Conservation (phyloP, 148 eudicot species). For the Rhododendron kiyosumense region DNA sequence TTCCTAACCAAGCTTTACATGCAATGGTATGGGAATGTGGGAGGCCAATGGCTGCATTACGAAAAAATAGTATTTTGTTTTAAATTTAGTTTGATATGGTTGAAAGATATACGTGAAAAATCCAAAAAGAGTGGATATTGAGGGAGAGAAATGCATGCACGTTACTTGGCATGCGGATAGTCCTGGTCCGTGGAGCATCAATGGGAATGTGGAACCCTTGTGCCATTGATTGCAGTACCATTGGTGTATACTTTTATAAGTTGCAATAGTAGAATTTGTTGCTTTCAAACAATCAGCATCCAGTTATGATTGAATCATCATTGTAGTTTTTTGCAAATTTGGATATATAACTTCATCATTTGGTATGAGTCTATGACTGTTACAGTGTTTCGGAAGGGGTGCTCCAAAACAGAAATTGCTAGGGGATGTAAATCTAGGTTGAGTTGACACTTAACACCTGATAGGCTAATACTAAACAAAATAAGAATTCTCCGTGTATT, state of each 20-base stretch:
- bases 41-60: background rate
- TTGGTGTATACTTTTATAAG: background rate
- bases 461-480: no score
- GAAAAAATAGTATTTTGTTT: background rate
- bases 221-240: background rate
- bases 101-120: background rate
- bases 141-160: background rate
- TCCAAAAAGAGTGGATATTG: background rate
- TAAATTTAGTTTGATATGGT: background rate
- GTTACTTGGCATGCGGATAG: background rate
- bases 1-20: background rate
- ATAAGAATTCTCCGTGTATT: no score
- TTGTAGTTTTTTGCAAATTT: no score
- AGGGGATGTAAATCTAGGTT: no score
- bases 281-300: background rate
- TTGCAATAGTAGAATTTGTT: background rate
- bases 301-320: background rate
- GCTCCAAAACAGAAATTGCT: no score
- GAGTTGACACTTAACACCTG: no score
- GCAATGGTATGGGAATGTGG: background rate
- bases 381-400: background rate
- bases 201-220: background rate
- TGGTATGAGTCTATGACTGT: no score
- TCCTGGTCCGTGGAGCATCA: background rate
- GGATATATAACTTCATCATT: no score